Evolutionary conservation across 768 basidiomycete genomes (phyloP), one percentile per base, ranked within the genome.

Genomic region (Tremella fuciformis): DNA sequence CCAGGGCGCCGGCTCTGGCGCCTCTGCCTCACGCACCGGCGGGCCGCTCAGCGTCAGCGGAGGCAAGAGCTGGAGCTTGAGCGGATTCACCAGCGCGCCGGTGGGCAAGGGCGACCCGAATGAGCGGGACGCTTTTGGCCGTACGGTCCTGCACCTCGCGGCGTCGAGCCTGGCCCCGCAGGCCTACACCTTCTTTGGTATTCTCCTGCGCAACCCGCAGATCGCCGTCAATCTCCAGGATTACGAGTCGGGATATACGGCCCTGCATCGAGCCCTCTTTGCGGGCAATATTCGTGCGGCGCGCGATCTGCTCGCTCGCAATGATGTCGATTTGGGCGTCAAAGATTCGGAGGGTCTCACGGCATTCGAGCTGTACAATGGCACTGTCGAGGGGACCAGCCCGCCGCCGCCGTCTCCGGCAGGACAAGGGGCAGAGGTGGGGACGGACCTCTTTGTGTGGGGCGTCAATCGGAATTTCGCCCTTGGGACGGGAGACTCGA

Each of bases 311-410:
- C 78, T 96, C 53, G 84, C 86, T 67, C 84, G 85, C 39, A 68
- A 81, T 19, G 91, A 94, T 67, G 84, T 84, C 21, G 89, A 96
- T 73, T 77, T 80, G 0, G 78, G 82, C 3, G 64, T 88, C 58
- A 91, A 90, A 72, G 94, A 97, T 70, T 69, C 80, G 25, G 94
- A 97, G 65, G 94, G 78, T 29, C 88, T 93, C 75, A 91, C 90
- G 0, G 85, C 91, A 0, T 91, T 91, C 61, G 93, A 98, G 71
- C 78, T 98, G 34, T 96, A 91, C 78, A 97, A 97, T 72, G 87
- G 88, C 2, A 94, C 91, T 78, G 94, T 61, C 81, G 83, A 70
- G 46, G 87, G 83, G 6, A 71, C 73, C 53, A 62, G 74, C 67
- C n/a, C 1, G 19, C 42, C 42, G 8, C 29, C 29, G 29, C 65